Percentiles rank a stretch among this genome's conserved stretches.
Conservation (phyloP, 768 basidiomycete genomes). For the Suillus subluteus region DNA sequence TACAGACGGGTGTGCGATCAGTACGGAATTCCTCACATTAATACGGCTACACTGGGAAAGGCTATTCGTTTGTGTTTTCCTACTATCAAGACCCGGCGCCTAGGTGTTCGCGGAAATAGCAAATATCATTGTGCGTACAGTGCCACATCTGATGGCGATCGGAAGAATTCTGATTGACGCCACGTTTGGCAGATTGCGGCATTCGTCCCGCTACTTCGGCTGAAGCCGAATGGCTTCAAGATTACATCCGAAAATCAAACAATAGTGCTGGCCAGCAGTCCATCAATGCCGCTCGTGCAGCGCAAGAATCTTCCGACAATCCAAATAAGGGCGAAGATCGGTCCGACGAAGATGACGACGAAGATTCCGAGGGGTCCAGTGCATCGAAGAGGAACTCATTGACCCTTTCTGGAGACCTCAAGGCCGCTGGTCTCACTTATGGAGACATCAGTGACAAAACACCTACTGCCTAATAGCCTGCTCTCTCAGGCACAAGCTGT, state of each 20-base stretch:
- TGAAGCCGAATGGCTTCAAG: slow-evolving; percentile 90
- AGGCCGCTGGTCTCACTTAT: slow-evolving; percentile 53
- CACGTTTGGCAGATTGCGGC: slow-evolving; percentile 71
- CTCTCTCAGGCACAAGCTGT: slow-evolving; percentile 75
- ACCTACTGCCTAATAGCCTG: slow-evolving; percentile 76
- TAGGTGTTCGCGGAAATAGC: slow-evolving; percentile 93
- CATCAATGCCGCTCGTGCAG: slow-evolving; percentile 72
- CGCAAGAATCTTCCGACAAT: slow-evolving; percentile 70
- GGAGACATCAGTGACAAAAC: slow-evolving; percentile 84
- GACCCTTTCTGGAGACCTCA: slow-evolving; percentile 63
- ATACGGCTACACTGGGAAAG: slow-evolving; percentile 94
- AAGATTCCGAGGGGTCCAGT: slow-evolving; percentile 79
- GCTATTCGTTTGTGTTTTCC: slow-evolving; percentile 93
- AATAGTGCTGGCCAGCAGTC: slow-evolving; percentile 80
- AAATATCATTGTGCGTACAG: slow-evolving; percentile 87
- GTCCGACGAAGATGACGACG: slow-evolving; percentile 86
- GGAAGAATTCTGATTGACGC: slow-evolving; percentile 33
- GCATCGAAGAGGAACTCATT: slow-evolving; percentile 79
- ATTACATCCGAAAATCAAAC: slow-evolving; percentile 90
- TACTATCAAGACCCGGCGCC: slow-evolving; percentile 90
- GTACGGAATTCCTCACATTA: slow-evolving; percentile 92
- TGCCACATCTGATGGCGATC: slow-evolving; percentile 38
- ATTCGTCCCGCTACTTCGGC: slow-evolving; percentile 90
- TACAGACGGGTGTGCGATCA: slow-evolving; percentile 91
- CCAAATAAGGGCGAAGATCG: slow-evolving; percentile 65